phyloP scores from a whole-genome alignment of 1,284 basidiomycete species.

The Pseudozyma tsukubaensis region DNA sequence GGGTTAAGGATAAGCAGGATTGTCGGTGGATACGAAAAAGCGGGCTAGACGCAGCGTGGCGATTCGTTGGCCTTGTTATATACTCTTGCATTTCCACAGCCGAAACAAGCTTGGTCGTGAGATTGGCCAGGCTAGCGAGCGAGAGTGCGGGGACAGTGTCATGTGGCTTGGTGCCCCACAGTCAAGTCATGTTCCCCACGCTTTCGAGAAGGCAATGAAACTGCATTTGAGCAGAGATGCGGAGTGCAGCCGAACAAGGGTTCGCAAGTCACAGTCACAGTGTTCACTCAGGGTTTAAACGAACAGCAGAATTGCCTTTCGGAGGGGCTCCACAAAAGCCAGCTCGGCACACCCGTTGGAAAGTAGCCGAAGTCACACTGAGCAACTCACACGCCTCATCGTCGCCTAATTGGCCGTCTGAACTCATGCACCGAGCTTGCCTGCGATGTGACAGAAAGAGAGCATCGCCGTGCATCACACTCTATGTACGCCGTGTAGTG shows the following conservation, averaged over 20 bases:
- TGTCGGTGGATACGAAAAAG: too few species aligned
- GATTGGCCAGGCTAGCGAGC: too few species aligned
- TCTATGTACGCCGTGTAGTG: too few species aligned
- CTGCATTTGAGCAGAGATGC: not conserved
- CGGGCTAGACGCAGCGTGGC: not conserved
- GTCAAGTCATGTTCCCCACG: not conserved
- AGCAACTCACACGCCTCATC: constrained; percentile 3
- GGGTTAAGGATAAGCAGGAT: not conserved
- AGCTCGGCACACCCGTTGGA: constrained; percentile 2
- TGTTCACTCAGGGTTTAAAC: not conserved
- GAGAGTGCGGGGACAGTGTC: not conserved
- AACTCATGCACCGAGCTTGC: constrained; percentile 6
- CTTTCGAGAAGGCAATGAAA: too few species aligned
- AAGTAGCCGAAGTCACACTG: constrained; percentile 3
- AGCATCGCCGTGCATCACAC: not conserved
- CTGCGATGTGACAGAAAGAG: not conserved
- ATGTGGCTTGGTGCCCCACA: not conserved
- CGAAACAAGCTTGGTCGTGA: too few species aligned
- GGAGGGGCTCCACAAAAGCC: not conserved
- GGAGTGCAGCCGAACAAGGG: not conserved
- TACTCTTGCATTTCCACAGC: too few species aligned
- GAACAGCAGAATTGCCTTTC: not conserved
- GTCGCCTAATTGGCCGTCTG: constrained; percentile 5
- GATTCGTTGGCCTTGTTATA: not conserved
- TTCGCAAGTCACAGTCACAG: too few species aligned